Evolutionary conservation across 1,284 basidiomycete species (phyloP).

Genomic region (Leccinum fallax): DNA sequence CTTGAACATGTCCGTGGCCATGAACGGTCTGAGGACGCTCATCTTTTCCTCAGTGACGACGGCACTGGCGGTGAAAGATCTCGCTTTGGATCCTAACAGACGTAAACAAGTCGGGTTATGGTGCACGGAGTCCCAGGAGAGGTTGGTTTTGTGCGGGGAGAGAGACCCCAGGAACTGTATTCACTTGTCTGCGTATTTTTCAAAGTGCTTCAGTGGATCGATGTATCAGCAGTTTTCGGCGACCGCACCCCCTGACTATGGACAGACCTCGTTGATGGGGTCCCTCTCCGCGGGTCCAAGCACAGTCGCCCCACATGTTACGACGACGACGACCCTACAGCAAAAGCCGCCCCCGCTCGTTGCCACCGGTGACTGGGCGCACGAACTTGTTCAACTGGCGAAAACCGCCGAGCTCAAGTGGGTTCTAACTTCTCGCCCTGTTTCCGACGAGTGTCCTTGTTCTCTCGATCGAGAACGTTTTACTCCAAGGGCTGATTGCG

Average conservation of each 20-base stretch:
- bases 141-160: not conserved
- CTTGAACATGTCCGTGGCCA: slow-evolving; percentile 84
- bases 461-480: not conserved
- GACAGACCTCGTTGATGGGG: slow-evolving; percentile 34
- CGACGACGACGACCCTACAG: slow-evolving; percentile 26
- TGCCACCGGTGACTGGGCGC: slow-evolving; percentile 80
- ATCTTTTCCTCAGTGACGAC: slow-evolving; percentile 31
- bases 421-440: slow-evolving; percentile 10
- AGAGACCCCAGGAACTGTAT: slow-evolving; percentile 36
- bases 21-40: slow-evolving; percentile 83
- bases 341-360: slow-evolving; percentile 51
- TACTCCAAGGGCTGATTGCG: slow-evolving; percentile 11
- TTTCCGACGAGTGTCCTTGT: slow-evolving; percentile 1
- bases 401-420: slow-evolving; percentile 84
- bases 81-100: slow-evolving; percentile 33
- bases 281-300: slow-evolving; percentile 37
- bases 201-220: slow-evolving; percentile 20
- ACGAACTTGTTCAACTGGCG: slow-evolving; percentile 77
- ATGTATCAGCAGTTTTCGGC: slow-evolving; percentile 43
- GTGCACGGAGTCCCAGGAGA: slow-evolving; percentile 33
- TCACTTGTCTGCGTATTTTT: slow-evolving; percentile 29
- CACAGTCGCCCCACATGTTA: slow-evolving; percentile 37
- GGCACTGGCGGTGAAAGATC: not conserved
- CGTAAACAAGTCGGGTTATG: slow-evolving; percentile 22
- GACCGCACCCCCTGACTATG: slow-evolving; percentile 38